Evolutionary conservation across 106 monocot species (phyloP).

Genomic region (Dendrobium officinale): DNA sequence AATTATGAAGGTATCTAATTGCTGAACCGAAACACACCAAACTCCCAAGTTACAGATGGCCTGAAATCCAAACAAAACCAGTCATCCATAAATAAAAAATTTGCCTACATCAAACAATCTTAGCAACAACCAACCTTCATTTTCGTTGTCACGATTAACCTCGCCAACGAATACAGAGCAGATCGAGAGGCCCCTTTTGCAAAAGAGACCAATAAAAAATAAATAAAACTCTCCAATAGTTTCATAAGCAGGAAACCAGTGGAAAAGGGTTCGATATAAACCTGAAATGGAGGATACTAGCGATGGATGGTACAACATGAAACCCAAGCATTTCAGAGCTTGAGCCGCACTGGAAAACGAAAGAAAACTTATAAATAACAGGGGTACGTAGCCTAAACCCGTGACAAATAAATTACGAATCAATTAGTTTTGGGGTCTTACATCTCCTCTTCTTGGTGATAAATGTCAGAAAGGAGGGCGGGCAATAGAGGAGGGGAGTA

Average conservation of each 20-base stretch:
- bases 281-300: slow-evolving; percentile 34
- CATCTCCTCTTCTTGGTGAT: slow-evolving; percentile 48
- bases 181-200: slow-evolving; percentile 21
- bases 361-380: neutral
- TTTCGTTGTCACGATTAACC: slow-evolving; percentile 28
- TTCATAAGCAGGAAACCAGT: neutral
- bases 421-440: slow-evolving; percentile 10
- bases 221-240: neutral
- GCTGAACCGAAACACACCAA: slow-evolving; percentile 63
- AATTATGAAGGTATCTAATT: slow-evolving; percentile 22
- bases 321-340: slow-evolving; percentile 65
- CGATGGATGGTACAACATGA: slow-evolving; percentile 58
- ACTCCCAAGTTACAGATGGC: slow-evolving; percentile 64
- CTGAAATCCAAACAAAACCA: slow-evolving; percentile 18
- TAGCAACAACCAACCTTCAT: slow-evolving; percentile 41
- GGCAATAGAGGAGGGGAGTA: slow-evolving; percentile 33
- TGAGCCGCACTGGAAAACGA: slow-evolving; percentile 31
- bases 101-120: neutral
- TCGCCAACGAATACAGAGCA: slow-evolving; percentile 35
- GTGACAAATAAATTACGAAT: neutral
- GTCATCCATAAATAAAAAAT: slow-evolving; percentile 5
- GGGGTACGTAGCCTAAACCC: neutral
- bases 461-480: slow-evolving; percentile 35
- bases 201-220: neutral
- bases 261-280: neutral